These are phyloP conservation scores for Fragilaria crotonensis DNA, from an alignment of 108 stramenopile species.

Conservation along the genomic window DNA sequence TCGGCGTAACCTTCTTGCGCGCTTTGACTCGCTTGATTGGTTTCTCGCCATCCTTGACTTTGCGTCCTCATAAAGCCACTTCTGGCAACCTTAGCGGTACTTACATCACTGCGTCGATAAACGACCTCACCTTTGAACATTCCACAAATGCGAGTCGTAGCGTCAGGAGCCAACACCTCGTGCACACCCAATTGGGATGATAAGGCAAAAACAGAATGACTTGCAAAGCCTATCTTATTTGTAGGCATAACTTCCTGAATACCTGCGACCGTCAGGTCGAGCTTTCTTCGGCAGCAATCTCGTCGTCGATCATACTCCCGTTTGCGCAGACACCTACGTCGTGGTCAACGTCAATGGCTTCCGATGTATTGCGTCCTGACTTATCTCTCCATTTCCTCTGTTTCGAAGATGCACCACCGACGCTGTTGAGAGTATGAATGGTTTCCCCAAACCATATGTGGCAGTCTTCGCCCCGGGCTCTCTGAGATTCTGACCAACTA, in stretches of 20 bases:
- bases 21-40: slow-evolving; percentile 65
- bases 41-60: slow-evolving; percentile 50
- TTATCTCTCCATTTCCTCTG: too few relatives aligned
- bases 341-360: slow-evolving; percentile 34
- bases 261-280: slow-evolving; percentile 26
- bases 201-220: slow-evolving; percentile 63
- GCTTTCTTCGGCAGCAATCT: slow-evolving; percentile 41
- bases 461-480: slow-evolving; percentile 37
- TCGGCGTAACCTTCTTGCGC: slow-evolving; percentile 31
- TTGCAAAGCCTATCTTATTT: slow-evolving; percentile 68
- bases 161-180: slow-evolving; percentile 75
- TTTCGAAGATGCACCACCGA: too few relatives aligned
- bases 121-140: slow-evolving; percentile 85
- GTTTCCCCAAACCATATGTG: background rate
- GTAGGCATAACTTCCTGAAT: slow-evolving; percentile 69
- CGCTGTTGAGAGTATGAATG: background rate
- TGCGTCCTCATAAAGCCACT: slow-evolving; percentile 81
- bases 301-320: background rate
- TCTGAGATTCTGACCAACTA: slow-evolving; percentile 57
- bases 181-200: slow-evolving; percentile 49
- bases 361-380: slow-evolving; percentile 14
- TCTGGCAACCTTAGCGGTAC: slow-evolving; percentile 48
- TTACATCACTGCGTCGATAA: slow-evolving; percentile 62
- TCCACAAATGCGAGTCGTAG: slow-evolving; percentile 59
- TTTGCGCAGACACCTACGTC: slow-evolving; percentile 8